Percentiles rank a stretch among this genome's conserved stretches.
Conservation (phyloP, 208 protist species). For the Trypanosomatidae sp. region DNA sequence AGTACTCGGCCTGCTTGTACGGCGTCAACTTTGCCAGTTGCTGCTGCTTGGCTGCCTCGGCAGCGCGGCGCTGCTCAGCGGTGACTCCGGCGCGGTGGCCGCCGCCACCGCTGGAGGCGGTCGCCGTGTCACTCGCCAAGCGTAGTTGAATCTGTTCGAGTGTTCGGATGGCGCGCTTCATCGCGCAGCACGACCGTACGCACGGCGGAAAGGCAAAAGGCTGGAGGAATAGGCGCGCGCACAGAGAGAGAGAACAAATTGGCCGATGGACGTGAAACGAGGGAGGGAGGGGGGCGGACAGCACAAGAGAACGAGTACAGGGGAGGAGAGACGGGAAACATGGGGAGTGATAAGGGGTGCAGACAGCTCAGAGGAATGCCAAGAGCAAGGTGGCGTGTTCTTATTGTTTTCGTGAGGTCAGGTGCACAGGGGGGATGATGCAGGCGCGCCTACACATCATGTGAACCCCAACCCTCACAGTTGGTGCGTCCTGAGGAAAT, state of each 20-base stretch:
- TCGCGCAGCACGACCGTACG: neutral
- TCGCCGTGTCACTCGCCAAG: neutral
- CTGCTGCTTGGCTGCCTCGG: slow-evolving; percentile 16
- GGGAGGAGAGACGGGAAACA: neutral
- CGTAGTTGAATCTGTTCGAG: slow-evolving; percentile 20
- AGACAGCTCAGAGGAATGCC: neutral
- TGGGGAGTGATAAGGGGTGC: neutral
- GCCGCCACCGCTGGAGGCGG: too few species aligned
- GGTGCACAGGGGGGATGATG: neutral
- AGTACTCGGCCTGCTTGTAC: slow-evolving; percentile 60
- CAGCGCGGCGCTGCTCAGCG: slow-evolving; percentile 7
- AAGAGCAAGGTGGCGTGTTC: neutral
- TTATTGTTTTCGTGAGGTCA: neutral
- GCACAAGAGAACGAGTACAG: too few species aligned
- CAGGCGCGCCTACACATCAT: neutral
- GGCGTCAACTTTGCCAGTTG: slow-evolving; percentile 34
- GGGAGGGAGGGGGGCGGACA: neutral
- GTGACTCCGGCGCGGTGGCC: neutral
- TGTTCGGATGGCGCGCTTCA: slow-evolving; percentile 19
- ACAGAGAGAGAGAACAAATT: neutral
- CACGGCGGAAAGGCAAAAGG: neutral
- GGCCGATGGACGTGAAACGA: too few species aligned
- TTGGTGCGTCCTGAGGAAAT: neutral
- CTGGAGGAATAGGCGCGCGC: neutral
- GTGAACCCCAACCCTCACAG: neutral